Conservation (phyloP, 345 rosid genomes). For the Sonneratia caseolaris region DNA sequence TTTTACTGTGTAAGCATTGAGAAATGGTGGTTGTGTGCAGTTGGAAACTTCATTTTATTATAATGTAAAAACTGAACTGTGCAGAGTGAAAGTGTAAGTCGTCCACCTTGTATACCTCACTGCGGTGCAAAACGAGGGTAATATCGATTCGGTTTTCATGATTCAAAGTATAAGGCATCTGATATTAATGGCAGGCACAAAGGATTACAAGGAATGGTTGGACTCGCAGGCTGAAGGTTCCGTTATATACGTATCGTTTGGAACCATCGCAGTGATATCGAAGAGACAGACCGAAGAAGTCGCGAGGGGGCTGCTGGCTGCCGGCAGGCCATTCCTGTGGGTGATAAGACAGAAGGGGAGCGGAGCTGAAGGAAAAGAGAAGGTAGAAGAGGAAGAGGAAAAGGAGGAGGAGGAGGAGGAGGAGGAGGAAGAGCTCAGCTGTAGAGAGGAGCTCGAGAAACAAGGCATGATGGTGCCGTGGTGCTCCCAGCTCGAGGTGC, state of each 20-base stretch:
- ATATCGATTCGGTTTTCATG: neutral
- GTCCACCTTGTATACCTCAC: too few relatives aligned
- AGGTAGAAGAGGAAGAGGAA: neutral
- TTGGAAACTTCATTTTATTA: too few relatives aligned
- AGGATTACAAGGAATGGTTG: constrained; percentile 33
- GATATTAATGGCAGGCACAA: constrained; percentile 2
- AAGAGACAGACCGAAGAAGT: constrained; percentile 40
- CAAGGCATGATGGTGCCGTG: constrained; percentile 53
- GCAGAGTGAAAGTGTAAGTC: too few relatives aligned
- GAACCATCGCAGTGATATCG: constrained; percentile 30
- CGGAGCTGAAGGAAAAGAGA: constrained; percentile 13
- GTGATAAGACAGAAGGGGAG: constrained; percentile 20
- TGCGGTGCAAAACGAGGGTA: too few relatives aligned
- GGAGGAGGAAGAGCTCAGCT: constrained; percentile 20
- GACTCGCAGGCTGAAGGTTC: constrained; percentile 26
- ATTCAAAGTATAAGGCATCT: neutral
- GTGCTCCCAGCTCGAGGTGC: constrained; percentile 61
- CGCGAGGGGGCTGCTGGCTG: constrained; percentile 22
- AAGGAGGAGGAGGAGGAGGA: neutral
- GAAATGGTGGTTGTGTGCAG: too few relatives aligned
- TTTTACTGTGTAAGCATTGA: too few relatives aligned
- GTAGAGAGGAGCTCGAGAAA: constrained; percentile 32
- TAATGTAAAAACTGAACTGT: too few relatives aligned
- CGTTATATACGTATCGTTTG: constrained; percentile 42
- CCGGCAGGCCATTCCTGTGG: constrained; percentile 44